phyloP scores from a whole-genome alignment of 768 basidiomycete genomes.

The Lepiota brunneoincarnata region DNA sequence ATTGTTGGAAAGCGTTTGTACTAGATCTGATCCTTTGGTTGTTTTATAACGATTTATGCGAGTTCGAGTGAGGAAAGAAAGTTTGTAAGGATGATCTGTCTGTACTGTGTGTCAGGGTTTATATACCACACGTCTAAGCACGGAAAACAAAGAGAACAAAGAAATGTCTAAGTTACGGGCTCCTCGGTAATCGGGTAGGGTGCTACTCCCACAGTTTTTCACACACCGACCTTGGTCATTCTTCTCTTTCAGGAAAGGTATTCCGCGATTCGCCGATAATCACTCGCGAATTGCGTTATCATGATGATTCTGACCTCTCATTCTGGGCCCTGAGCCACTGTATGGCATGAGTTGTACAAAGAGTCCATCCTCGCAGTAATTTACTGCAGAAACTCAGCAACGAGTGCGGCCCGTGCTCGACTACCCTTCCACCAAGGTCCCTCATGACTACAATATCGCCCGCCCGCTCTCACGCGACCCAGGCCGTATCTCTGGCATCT shows the following conservation, averaged over 20 bases:
- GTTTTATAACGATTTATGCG: too few relatives aligned
- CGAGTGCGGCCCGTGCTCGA: too few relatives aligned
- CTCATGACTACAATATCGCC: background rate
- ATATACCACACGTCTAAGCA: too few relatives aligned
- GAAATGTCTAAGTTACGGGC: too few relatives aligned
- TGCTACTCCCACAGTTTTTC: background rate
- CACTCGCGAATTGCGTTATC: background rate
- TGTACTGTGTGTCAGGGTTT: too few relatives aligned
- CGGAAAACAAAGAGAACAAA: too few relatives aligned
- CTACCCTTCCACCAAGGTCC: too few relatives aligned
- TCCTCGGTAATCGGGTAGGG: background rate
- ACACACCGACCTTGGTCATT: background rate
- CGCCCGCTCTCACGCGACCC: background rate
- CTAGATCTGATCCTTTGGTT: too few relatives aligned
- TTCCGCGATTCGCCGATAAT: slow-evolving; percentile 9
- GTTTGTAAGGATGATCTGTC: too few relatives aligned
- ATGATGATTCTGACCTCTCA: background rate
- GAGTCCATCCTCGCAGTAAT: background rate
- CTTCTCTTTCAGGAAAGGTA: slow-evolving; percentile 6
- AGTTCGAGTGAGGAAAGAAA: too few relatives aligned
- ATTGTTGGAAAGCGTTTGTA: too few relatives aligned
- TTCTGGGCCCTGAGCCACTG: background rate
- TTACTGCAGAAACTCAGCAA: too few relatives aligned
- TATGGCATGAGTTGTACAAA: slow-evolving; percentile 4
- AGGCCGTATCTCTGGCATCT: background rate